A percentile compares a stretch with the other conserved stretches of the same genome.
These are phyloP conservation scores for Coemansia erecta DNA, from an alignment of 192 early-diverging fungal species.

Conservation along the genomic window DNA sequence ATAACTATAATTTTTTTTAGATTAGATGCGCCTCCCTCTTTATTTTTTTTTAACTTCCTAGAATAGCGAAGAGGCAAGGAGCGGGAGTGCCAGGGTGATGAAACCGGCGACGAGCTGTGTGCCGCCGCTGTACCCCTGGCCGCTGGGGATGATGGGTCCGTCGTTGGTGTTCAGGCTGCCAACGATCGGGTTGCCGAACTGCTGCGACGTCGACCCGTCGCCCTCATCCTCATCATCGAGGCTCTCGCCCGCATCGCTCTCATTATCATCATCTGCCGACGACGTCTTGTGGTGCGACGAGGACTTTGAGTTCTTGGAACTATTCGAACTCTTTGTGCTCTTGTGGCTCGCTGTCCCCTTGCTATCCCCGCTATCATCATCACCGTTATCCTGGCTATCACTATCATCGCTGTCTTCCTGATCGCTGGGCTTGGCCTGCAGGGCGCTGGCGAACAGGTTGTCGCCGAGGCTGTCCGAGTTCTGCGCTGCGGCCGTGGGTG, in stretches of 20 bases:
- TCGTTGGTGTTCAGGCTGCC: constrained; percentile 21
- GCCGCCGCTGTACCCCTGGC: constrained; percentile 34
- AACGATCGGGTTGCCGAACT: constrained; percentile 45
- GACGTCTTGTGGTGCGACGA: background rate
- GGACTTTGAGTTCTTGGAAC: background rate
- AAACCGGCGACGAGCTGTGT: background rate
- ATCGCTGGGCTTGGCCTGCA: background rate
- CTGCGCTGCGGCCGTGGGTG: constrained; percentile 4
- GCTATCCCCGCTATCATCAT: background rate
- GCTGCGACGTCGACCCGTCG: constrained; percentile 9
- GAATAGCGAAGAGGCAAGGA: background rate
- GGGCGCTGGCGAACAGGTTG: constrained; percentile 7
- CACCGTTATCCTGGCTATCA: background rate
- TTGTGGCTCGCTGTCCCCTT: background rate
- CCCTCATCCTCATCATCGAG: constrained; percentile 3
- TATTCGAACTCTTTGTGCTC: background rate
- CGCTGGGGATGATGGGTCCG: constrained; percentile 31
- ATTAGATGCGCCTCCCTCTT: no score
- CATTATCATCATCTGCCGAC: background rate
- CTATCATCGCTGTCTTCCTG: background rate
- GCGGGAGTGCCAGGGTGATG: background rate
- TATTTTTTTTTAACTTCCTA: background rate
- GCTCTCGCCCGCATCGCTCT: background rate
- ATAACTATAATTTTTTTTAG: no score
- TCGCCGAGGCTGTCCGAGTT: background rate